These are phyloP conservation scores for Saturnispora dispora DNA, from an alignment of 805 yeast species.

Conservation along the genomic window DNA sequence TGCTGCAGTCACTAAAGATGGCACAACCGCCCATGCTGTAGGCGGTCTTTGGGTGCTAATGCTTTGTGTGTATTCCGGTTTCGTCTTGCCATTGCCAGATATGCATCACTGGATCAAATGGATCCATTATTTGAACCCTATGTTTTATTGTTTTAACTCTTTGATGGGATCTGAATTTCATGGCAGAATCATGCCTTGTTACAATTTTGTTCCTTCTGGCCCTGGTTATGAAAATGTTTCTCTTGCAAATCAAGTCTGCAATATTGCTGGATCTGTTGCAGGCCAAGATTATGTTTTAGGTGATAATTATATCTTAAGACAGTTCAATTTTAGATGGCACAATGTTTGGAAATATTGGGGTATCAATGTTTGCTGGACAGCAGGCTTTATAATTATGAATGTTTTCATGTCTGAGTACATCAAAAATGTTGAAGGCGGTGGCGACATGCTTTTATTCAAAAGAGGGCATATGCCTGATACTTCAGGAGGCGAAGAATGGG, in stretches of 20 bases:
- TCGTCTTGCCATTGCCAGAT: constrained; percentile 31
- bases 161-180: constrained; percentile 50
- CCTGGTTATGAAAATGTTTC: constrained; percentile 40
- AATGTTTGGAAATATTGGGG: constrained; percentile 43
- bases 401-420: constrained; percentile 27
- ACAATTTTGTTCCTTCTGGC: constrained; percentile 44
- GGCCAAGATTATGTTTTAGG: constrained; percentile 24
- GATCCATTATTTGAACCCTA: constrained; percentile 41
- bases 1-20: constrained; percentile 43
- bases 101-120: constrained; percentile 57
- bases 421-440: constrained; percentile 25
- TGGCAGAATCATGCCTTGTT: constrained; percentile 43
- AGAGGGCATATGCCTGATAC: constrained; percentile 31
- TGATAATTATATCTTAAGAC: constrained; percentile 27
- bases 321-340: constrained; percentile 30
- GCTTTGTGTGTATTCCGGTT: constrained; percentile 50
- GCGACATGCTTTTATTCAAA: constrained; percentile 34
- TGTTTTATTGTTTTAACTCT: constrained; percentile 41
- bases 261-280: constrained; percentile 37
- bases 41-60: constrained; percentile 47
- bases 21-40: constrained; percentile 47
- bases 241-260: constrained; percentile 37
- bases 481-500: constrained; percentile 30
- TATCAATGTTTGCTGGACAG: constrained; percentile 39
- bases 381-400: constrained; percentile 29